Base-by-base conservation (phyloP, 2,329 filamentous ascomycete genomes). In the Cordyceps cicadae region DNA sequence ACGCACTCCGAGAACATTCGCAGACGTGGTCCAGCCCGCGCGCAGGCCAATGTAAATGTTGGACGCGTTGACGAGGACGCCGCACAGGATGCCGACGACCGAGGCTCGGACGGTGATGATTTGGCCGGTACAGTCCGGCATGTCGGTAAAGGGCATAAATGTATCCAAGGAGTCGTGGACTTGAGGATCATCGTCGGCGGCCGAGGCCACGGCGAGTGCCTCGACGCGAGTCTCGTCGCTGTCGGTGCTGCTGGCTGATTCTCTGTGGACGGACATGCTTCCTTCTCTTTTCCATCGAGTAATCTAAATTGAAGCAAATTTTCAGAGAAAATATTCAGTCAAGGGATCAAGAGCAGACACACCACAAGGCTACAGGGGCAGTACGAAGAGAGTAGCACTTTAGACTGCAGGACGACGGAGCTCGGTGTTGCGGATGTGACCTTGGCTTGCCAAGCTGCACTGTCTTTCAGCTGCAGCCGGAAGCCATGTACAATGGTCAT, bases 11-110 rank as follows among this genome's bases (percentile, higher is more conserved):
- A 56, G 52, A 14, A 55, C 59, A 26, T 54, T 61, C 21, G 52
- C 51, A n/a, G 52, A 61, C 7, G 34, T 56, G 7, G 59, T 61
- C 59, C 52, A 61, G 50, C 59, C 59, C 3, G 52, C 52, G 2
- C 52, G 52, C 5, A 61, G 59, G 24, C 52, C 59, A 49, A 61
- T 55, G 52, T 55, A 61, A 9, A 54, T 51, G 50, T 60, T 60
- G 58, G 58, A 60, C 4, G 58, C 58, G 21, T 60, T 60, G 14
- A 60, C 50, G 19, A 60, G 50, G 29, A 60, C 41, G 8, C 58
- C 58, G 50, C 58, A 54, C 1, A 60, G 9, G 12, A 60, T 49
- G 2, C 58, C 58, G 3, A 60, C 58, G 9, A 41, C 19, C 9
- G 41, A 15, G 5, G 58, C 58, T 5, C 58, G 15, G 24, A 60